These are phyloP conservation scores for Mycocentrospora acerina DNA, from an alignment of 2,329 filamentous ascomycete genomes.

Conservation along the genomic window DNA sequence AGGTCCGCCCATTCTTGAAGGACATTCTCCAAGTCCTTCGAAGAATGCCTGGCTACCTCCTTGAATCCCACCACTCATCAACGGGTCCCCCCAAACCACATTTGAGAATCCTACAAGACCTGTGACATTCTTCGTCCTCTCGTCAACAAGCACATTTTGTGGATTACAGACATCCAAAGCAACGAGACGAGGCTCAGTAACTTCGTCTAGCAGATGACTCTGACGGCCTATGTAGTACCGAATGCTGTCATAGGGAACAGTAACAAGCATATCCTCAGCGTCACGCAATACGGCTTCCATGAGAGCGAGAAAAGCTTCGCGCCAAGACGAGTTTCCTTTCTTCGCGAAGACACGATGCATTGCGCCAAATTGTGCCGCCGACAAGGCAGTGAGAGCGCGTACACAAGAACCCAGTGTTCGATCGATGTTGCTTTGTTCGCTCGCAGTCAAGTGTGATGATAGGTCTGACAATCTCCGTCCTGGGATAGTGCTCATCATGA, in stretches of 20 bases:
- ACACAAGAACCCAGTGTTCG: slow-evolving; percentile 44
- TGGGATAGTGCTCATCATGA: slow-evolving; percentile 36
- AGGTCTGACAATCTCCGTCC: slow-evolving; percentile 39
- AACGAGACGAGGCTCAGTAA: slow-evolving; percentile 55
- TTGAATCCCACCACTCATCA: slow-evolving; percentile 52
- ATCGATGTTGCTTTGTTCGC: slow-evolving; percentile 43
- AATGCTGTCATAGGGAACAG: slow-evolving; percentile 57
- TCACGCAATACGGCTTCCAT: slow-evolving; percentile 58
- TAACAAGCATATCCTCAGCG: slow-evolving; percentile 60
- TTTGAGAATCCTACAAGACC: slow-evolving; percentile 57
- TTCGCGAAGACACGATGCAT: slow-evolving; percentile 49
- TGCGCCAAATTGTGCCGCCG: slow-evolving; percentile 54
- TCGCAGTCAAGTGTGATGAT: slow-evolving; percentile 32
- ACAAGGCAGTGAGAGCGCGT: slow-evolving; percentile 48
- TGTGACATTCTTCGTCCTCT: slow-evolving; percentile 49
- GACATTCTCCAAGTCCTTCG: slow-evolving; percentile 45
- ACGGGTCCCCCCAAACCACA: slow-evolving; percentile 58
- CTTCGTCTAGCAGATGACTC: slow-evolving; percentile 50
- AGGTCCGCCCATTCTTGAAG: slow-evolving; percentile 32
- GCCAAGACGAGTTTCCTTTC: slow-evolving; percentile 54
- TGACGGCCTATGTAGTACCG: slow-evolving; percentile 52
- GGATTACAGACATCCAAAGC: slow-evolving; percentile 52
- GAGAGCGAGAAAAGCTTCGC: slow-evolving; percentile 53
- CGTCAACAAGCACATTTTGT: slow-evolving; percentile 55
- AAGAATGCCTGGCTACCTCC: slow-evolving; percentile 45